A percentile compares a stretch with the other conserved stretches of the same genome.
These are phyloP conservation scores for Ormosia emarginata DNA, from an alignment of 306 rosid species.

Conservation along the genomic window DNA sequence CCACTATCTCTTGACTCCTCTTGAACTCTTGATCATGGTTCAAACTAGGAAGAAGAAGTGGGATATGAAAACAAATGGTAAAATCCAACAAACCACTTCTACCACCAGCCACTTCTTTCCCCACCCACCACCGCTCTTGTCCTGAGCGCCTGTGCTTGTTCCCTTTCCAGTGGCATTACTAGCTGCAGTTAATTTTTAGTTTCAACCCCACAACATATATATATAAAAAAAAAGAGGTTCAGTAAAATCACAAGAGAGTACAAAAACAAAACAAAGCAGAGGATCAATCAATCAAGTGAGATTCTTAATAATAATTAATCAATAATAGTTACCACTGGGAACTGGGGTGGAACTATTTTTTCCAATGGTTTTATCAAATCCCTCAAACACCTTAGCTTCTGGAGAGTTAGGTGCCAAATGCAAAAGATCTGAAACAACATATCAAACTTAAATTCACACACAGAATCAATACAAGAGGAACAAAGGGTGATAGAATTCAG, in stretches of 20 bases:
- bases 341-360: slow-evolving; percentile 1
- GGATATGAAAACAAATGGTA: slow-evolving; percentile 36
- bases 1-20: neutral
- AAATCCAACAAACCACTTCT: slow-evolving; percentile 32
- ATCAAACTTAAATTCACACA: neutral
- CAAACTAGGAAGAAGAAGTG: slow-evolving; percentile 31
- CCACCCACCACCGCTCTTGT: slow-evolving; percentile 38
- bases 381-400: slow-evolving; percentile 59
- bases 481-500: neutral
- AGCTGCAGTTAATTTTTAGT: slow-evolving; percentile 16
- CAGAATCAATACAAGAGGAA: neutral
- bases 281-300: neutral
- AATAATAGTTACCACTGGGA: slow-evolving; percentile 38
- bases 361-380: neutral
- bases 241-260: neutral
- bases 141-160: slow-evolving; percentile 18
- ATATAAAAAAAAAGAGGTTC: too few relatives aligned
- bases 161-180: slow-evolving; percentile 15
- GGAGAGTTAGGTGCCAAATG: slow-evolving; percentile 64
- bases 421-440: slow-evolving; percentile 50
- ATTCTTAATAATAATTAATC: neutral
- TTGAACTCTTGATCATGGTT: neutral
- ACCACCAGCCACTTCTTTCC: slow-evolving; percentile 32
- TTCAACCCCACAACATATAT: neutral
- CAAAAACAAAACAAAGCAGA: neutral